A percentile compares a stretch with the other conserved stretches of the same genome.
These are phyloP conservation scores for Eucalyptus fibrosa DNA, from an alignment of 345 rosid genomes.

Conservation along the genomic window DNA sequence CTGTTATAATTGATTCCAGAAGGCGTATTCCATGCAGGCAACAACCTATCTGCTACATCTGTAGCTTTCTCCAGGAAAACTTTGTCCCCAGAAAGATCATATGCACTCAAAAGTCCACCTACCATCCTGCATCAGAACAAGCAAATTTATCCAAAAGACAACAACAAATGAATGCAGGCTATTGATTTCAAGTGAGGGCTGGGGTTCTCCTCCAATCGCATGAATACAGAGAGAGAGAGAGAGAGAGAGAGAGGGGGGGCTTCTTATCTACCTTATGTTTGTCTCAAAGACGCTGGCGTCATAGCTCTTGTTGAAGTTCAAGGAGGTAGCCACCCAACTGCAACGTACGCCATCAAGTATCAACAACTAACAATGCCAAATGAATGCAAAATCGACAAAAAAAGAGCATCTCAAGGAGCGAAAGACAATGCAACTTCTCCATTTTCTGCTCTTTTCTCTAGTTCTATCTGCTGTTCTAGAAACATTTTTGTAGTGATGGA, in stretches of 20 bases:
- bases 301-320: slow-evolving; percentile 78
- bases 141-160: neutral
- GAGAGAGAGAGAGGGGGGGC: neutral
- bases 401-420: neutral
- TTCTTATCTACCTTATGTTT: slow-evolving; percentile 69
- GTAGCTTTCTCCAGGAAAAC: slow-evolving; percentile 88
- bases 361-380: neutral
- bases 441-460: neutral
- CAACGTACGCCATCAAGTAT: neutral
- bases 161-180: neutral
- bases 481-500: neutral
- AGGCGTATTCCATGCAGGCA: slow-evolving; percentile 88
- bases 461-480: neutral
- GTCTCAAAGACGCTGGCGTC: slow-evolving; percentile 96
- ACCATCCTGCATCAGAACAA: slow-evolving; percentile 46
- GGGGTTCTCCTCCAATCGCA: neutral
- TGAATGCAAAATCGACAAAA: neutral
- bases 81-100: slow-evolving; percentile 86
- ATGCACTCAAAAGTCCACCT: slow-evolving; percentile 91
- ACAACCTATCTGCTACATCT: slow-evolving; percentile 82
- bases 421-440: neutral
- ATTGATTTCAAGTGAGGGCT: neutral
- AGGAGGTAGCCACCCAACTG: slow-evolving; percentile 88
- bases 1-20: slow-evolving; percentile 72
- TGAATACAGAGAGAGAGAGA: neutral